Conservation (phyloP, 345 rosid genomes). For the Populus alba region DNA sequence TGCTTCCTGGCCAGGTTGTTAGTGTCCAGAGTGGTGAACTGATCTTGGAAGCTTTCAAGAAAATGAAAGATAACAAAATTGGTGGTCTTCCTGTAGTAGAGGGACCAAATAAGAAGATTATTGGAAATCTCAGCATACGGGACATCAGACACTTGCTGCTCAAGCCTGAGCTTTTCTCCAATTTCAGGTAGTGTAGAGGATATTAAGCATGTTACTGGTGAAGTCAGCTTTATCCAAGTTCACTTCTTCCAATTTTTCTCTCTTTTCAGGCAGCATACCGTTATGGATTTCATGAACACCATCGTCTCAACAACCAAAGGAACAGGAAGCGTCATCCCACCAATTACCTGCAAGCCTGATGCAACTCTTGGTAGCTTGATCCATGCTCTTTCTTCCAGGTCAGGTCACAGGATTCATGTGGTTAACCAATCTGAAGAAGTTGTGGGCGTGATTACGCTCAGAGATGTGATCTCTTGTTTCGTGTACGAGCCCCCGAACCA, state of each 20-base stretch:
- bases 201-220: background rate
- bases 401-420: conserved; percentile 71
- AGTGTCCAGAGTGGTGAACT: conserved; percentile 55
- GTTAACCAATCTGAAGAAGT: conserved; percentile 52
- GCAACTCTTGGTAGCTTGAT: conserved; percentile 69
- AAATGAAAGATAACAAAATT: conserved; percentile 65
- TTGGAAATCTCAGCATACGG: conserved; percentile 53
- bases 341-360: conserved; percentile 57
- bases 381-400: conserved; percentile 57
- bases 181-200: conserved; percentile 54
- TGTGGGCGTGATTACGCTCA: conserved; percentile 70
- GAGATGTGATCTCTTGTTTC: conserved; percentile 93
- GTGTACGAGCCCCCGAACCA: conserved; percentile 68
- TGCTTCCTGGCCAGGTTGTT: conserved; percentile 47
- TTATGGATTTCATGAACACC: conserved; percentile 52
- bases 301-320: conserved; percentile 42
- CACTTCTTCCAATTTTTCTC: conserved; percentile 3
- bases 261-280: conserved; percentile 58
- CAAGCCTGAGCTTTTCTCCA: conserved; percentile 70
- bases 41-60: conserved; percentile 79
- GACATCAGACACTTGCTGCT: conserved; percentile 75
- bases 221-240: background rate
- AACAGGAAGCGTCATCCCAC: conserved; percentile 44
- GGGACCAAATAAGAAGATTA: conserved; percentile 41
- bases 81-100: conserved; percentile 83